A percentile compares a stretch with the other conserved stretches of the same genome.
phyloP scores from a whole-genome alignment of 257 asterid species.

The Jasminum sambac region DNA sequence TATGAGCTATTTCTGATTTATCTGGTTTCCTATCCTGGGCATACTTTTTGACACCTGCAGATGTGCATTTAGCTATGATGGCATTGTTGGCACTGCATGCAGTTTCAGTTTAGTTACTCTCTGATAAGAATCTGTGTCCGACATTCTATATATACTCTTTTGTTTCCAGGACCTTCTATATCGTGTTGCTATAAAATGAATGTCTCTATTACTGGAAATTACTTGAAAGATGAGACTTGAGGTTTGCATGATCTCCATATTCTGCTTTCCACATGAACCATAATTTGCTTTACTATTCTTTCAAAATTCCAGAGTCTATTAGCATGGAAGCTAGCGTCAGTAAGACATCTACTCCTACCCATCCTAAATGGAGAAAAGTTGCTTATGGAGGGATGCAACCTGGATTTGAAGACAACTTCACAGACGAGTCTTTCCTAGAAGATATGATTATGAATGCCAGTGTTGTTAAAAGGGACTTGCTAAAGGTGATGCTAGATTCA shows the following conservation, averaged over 20 bases:
- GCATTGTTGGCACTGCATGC: neutral
- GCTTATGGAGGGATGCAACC: conserved; percentile 96
- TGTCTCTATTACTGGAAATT: neutral
- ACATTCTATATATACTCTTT: neutral
- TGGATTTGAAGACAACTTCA: conserved; percentile 85
- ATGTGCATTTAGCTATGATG: neutral
- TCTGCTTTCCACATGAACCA: neutral
- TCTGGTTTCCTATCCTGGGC: neutral
- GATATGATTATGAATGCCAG: conserved; percentile 97
- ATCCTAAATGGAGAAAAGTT: conserved; percentile 74
- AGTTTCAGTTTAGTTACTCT: neutral
- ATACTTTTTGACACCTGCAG: neutral
- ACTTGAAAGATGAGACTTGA: neutral
- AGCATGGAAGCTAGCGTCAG: conserved; percentile 47
- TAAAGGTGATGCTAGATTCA: conserved; percentile 82
- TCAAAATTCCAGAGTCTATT: neutral
- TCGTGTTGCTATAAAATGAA: neutral
- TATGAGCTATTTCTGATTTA: neutral
- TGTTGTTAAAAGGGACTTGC: conserved; percentile 79
- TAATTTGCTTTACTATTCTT: neutral
- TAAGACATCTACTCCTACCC: conserved; percentile 41
- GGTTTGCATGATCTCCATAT: neutral
- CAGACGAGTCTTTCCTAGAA: conserved; percentile 82
- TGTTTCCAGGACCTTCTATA: neutral
- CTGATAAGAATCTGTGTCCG: neutral